These are phyloP conservation scores for Quercus agrifolia DNA, from an alignment of 306 rosid species.

Conservation along the genomic window DNA sequence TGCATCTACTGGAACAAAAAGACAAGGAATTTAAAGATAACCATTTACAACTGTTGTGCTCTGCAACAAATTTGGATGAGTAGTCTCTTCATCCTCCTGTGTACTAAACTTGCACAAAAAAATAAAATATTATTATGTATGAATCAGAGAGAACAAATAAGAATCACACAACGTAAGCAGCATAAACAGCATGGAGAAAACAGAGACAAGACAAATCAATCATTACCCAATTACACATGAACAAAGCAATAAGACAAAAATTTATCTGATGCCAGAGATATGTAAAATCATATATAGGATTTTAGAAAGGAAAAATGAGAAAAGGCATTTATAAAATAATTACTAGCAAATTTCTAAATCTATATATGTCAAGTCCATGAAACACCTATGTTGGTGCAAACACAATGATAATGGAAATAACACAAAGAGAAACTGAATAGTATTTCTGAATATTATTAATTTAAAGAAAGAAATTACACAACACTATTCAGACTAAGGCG, in stretches of 20 bases:
- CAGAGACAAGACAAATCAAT: no score
- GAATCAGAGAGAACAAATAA: constrained; percentile 8
- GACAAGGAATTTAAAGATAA: constrained; percentile 29
- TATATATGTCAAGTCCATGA: background rate
- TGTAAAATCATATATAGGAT: background rate
- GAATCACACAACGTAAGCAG: background rate
- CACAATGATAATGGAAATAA: no score
- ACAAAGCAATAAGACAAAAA: background rate
- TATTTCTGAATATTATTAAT: no score
- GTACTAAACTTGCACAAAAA: constrained; percentile 69
- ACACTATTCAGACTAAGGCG: no score
- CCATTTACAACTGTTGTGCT: constrained; percentile 97
- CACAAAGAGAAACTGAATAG: no score
- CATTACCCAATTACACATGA: background rate
- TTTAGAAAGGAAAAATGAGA: background rate
- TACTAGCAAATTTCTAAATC: background rate
- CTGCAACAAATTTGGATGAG: constrained; percentile 62
- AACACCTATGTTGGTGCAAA: background rate
- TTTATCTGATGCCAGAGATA: background rate
- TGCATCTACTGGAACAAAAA: constrained; percentile 15
- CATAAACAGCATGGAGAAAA: background rate
- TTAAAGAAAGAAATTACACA: no score
- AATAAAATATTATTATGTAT: background rate
- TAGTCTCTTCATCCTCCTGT: constrained; percentile 93
- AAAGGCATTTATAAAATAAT: background rate